phyloP scores from a whole-genome alignment of 1,284 basidiomycete genomes.

The Abortiporus biennis region DNA sequence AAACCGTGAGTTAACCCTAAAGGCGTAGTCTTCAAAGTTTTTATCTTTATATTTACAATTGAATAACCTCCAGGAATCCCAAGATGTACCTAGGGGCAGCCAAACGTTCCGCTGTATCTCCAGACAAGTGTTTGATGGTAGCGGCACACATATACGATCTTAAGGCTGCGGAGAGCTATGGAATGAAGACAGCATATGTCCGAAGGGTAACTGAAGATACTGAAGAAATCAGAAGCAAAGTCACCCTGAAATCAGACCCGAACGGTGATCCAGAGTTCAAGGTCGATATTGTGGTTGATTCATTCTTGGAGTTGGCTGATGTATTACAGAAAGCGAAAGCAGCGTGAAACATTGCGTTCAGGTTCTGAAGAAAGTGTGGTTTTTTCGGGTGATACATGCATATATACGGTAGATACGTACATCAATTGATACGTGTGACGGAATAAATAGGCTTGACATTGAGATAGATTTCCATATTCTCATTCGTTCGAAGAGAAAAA shows the following conservation, averaged over 20 bases:
- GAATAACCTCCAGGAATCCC: constrained; percentile 34
- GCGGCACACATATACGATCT: constrained; percentile 58
- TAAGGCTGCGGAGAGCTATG: constrained; percentile 42
- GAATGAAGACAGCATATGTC: constrained; percentile 54
- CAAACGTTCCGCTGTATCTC: constrained; percentile 42
- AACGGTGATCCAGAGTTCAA: constrained; percentile 21
- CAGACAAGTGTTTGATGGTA: constrained; percentile 53
- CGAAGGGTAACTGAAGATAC: constrained; percentile 40
- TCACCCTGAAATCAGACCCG: constrained; percentile 18
- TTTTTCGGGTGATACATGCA: too few relatives aligned
- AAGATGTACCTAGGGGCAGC: constrained; percentile 45
- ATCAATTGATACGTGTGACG: too few relatives aligned
- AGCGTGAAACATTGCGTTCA: too few relatives aligned
- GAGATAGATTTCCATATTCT: too few relatives aligned
- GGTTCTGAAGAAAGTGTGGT: too few relatives aligned
- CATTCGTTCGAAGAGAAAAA: too few relatives aligned
- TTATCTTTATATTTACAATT: background rate
- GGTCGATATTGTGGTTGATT: constrained; percentile 24
- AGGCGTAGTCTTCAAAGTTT: background rate
- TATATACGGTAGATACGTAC: too few relatives aligned
- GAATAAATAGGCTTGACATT: too few relatives aligned
- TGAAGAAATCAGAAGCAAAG: constrained; percentile 16
- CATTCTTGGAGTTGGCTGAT: constrained; percentile 20
- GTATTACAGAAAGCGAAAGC: constrained; percentile 4
- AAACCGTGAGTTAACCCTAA: constrained; percentile 45